Evolutionary conservation across 2,329 filamentous ascomycete genomes (phyloP).

Genomic region (Colletotrichum coccodes): DNA sequence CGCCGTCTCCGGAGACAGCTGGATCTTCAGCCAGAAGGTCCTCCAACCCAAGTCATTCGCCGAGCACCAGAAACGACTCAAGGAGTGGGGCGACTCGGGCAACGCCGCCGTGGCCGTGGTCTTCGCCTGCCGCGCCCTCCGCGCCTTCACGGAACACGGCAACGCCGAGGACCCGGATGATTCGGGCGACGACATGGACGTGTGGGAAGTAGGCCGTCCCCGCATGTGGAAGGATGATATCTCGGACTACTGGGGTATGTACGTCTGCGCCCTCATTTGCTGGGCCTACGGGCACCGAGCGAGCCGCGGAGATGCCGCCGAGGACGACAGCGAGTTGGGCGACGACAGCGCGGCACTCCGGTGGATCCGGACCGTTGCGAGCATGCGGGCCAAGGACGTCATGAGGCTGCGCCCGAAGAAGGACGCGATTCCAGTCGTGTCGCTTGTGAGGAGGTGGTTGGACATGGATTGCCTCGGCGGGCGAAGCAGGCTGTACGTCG

Average conservation of each 20-base stretch:
- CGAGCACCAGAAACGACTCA: constrained; percentile 58
- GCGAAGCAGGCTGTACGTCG: constrained; percentile 60
- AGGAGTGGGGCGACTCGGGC: constrained; percentile 55
- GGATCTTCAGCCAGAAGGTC: constrained; percentile 67
- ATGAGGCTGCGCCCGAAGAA: constrained; percentile 48
- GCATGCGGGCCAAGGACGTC: constrained; percentile 50
- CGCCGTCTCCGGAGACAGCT: constrained; percentile 67
- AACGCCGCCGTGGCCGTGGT: constrained; percentile 56
- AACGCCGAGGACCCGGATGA: constrained; percentile 23
- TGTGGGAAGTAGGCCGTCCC: constrained; percentile 23
- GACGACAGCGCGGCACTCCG: constrained; percentile 40
- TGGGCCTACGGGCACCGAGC: constrained; percentile 63
- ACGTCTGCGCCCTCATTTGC: constrained; percentile 67
- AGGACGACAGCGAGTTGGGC: constrained; percentile 23
- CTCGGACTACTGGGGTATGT: constrained; percentile 65
- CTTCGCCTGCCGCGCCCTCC: constrained; percentile 63
- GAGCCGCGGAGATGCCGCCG: constrained; percentile 33
- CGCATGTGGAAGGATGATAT: constrained; percentile 48
- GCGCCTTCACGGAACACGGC: constrained; percentile 45
- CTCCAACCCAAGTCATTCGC: constrained; percentile 53
- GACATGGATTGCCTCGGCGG: constrained; percentile 60
- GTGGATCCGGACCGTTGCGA: constrained; percentile 54
- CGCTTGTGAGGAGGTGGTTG: constrained; percentile 57
- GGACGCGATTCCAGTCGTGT: constrained; percentile 58
- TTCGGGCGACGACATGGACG: constrained; percentile 9